These are phyloP conservation scores for Trichophyton verrucosum DNA, from an alignment of 2,329 filamentous ascomycete genomes.

Conservation along the genomic window DNA sequence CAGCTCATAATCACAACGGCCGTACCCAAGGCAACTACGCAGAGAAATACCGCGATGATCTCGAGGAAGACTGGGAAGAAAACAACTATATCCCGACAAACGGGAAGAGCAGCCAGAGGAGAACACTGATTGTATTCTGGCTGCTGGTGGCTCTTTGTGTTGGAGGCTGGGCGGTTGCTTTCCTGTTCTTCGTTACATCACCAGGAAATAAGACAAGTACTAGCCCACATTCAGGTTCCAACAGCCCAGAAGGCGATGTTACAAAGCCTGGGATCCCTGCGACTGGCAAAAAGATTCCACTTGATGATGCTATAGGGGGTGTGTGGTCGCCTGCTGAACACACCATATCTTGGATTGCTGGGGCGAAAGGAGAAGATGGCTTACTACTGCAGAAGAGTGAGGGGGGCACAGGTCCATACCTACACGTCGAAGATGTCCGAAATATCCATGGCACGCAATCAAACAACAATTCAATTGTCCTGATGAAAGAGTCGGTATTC, in stretches of 20 bases:
- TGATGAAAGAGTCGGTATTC: slow-evolving; percentile 63
- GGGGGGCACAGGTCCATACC: slow-evolving; percentile 43
- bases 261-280: neutral
- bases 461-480: slow-evolving; percentile 36
- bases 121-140: slow-evolving; percentile 26
- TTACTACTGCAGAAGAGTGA: slow-evolving; percentile 61
- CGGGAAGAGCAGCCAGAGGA: slow-evolving; percentile 14
- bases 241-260: neutral
- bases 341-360: slow-evolving; percentile 36
- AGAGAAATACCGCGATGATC: slow-evolving; percentile 20
- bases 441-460: slow-evolving; percentile 34
- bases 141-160: slow-evolving; percentile 29
- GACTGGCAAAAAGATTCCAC: slow-evolving; percentile 19
- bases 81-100: slow-evolving; percentile 10
- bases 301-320: slow-evolving; percentile 21
- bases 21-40: slow-evolving; percentile 1
- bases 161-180: slow-evolving; percentile 35
- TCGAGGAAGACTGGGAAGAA: slow-evolving; percentile 23
- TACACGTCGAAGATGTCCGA: slow-evolving; percentile 78
- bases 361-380: slow-evolving; percentile 53
- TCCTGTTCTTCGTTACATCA: slow-evolving; percentile 32
- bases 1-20: neutral
- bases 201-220: slow-evolving; percentile 9
- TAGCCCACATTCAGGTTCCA: neutral
- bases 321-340: slow-evolving; percentile 25